Conservation (phyloP, 2,329 filamentous ascomycete species). For the Lecanicillium sp. region DNA sequence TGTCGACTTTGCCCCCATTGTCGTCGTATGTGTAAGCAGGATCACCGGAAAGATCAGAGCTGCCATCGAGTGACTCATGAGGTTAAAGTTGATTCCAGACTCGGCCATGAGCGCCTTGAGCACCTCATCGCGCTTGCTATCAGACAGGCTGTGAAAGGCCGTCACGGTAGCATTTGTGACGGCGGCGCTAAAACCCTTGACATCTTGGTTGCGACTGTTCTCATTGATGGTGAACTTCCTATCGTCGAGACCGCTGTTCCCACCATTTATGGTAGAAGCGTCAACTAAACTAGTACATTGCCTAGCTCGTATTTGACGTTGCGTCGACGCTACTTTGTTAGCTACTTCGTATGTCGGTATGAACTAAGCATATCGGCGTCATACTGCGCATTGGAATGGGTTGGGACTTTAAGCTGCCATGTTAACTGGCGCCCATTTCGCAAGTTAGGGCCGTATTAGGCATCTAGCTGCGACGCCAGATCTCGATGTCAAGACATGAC, state of each 20-base stretch:
- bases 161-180: slow-evolving; percentile 37
- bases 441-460: too few species aligned
- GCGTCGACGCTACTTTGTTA: too few species aligned
- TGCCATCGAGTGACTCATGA: slow-evolving; percentile 35
- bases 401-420: too few species aligned
- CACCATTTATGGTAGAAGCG: slow-evolving; percentile 28
- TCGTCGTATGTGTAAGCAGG: slow-evolving; percentile 37
- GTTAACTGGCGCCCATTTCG: too few species aligned
- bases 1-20: slow-evolving; percentile 20
- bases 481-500: too few species aligned
- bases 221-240: slow-evolving; percentile 36
- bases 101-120: slow-evolving; percentile 31
- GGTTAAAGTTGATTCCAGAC: slow-evolving; percentile 32
- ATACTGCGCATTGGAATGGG: too few species aligned
- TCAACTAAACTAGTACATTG: slow-evolving; percentile 32
- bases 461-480: too few species aligned
- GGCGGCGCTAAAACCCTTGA: slow-evolving; percentile 37
- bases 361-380: too few species aligned
- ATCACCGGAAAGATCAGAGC: slow-evolving; percentile 34
- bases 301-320: too few species aligned
- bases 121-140: slow-evolving; percentile 24
- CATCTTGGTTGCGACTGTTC: slow-evolving; percentile 31
- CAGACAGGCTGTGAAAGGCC: slow-evolving; percentile 30
- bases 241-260: slow-evolving; percentile 27
- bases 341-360: too few species aligned